These are phyloP conservation scores for Xerocomus brunneocitrinus DNA, from an alignment of 768 basidiomycete genomes.

Conservation along the genomic window DNA sequence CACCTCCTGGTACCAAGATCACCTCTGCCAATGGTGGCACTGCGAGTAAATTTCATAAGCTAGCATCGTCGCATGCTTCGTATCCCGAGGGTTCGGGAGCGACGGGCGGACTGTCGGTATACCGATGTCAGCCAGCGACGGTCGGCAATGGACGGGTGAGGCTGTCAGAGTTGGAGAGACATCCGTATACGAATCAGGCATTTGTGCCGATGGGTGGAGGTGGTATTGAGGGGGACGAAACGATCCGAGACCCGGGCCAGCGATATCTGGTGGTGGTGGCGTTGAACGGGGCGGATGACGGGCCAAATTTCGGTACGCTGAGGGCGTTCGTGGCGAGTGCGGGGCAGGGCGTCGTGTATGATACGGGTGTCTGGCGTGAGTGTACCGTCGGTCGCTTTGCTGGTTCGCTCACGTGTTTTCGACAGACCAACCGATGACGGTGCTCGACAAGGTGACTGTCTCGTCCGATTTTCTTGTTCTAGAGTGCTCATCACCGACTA, in stretches of 20 bases:
- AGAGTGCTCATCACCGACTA: slow-evolving; percentile 29
- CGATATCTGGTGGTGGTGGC: slow-evolving; percentile 86
- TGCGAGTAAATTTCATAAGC: slow-evolving; percentile 89
- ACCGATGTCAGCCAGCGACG: slow-evolving; percentile 61
- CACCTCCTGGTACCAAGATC: slow-evolving; percentile 63
- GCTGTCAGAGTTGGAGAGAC: slow-evolving; percentile 80
- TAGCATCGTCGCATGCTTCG: slow-evolving; percentile 62
- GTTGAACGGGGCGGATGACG: slow-evolving; percentile 67
- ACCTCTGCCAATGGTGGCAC: slow-evolving; percentile 87
- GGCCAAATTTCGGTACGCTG: slow-evolving; percentile 69
- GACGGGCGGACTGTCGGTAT: slow-evolving; percentile 74
- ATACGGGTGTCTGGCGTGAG: slow-evolving; percentile 87
- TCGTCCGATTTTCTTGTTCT: background rate
- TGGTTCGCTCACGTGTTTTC: slow-evolving; percentile 5
- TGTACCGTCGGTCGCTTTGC: slow-evolving; percentile 16
- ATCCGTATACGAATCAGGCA: slow-evolving; percentile 84
- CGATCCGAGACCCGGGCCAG: slow-evolving; percentile 43
- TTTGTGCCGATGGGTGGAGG: slow-evolving; percentile 90
- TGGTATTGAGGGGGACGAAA: slow-evolving; percentile 37
- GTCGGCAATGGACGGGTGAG: slow-evolving; percentile 47
- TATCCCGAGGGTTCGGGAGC: slow-evolving; percentile 60
- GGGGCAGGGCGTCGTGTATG: slow-evolving; percentile 84
- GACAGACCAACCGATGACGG: slow-evolving; percentile 90
- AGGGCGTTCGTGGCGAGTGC: slow-evolving; percentile 79
- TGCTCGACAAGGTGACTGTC: slow-evolving; percentile 57